These are phyloP conservation scores for Fusarium sp. DNA, from an alignment of 2,329 filamentous ascomycete genomes.

Conservation along the genomic window DNA sequence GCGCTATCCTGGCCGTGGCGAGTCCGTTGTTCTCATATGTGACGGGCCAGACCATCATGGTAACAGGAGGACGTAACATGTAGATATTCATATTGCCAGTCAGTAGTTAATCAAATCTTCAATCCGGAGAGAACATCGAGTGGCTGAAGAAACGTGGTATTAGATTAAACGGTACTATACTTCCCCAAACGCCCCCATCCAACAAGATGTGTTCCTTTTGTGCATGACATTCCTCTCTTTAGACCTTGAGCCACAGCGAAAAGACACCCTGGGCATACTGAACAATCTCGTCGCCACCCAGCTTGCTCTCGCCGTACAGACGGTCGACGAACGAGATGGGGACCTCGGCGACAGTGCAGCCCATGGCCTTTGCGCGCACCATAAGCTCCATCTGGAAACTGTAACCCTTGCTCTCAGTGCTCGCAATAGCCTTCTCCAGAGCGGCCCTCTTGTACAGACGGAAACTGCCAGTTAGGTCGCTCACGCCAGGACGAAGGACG, in stretches of 20 bases:
- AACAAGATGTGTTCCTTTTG: slow-evolving; percentile 47
- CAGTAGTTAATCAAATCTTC: background rate
- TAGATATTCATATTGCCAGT: slow-evolving; percentile 46
- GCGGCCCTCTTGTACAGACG: slow-evolving; percentile 93
- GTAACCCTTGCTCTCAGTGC: slow-evolving; percentile 96
- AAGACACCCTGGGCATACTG: slow-evolving; percentile 93
- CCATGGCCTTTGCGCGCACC: slow-evolving; percentile 96
- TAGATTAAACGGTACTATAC: slow-evolving; percentile 53
- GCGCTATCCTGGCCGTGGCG: slow-evolving; percentile 81
- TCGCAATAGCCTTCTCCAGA: slow-evolving; percentile 89
- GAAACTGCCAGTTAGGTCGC: slow-evolving; percentile 95
- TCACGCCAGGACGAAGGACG: slow-evolving; percentile 91
- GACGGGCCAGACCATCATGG: slow-evolving; percentile 87
- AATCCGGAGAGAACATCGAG: background rate
- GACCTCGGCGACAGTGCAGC: slow-evolving; percentile 92
- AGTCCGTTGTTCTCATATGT: slow-evolving; percentile 90
- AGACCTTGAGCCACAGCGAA: slow-evolving; percentile 84
- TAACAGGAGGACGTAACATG: slow-evolving; percentile 82
- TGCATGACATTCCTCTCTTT: slow-evolving; percentile 43
- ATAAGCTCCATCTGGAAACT: slow-evolving; percentile 99
- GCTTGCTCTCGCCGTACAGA: slow-evolving; percentile 94
- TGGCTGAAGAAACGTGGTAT: slow-evolving; percentile 50
- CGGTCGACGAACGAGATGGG: slow-evolving; percentile 97
- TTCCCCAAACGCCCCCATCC: slow-evolving; percentile 53
- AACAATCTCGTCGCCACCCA: slow-evolving; percentile 95